Conservation (phyloP, 192 early-diverging fungal species). For the Glomus cerebriforme region DNA sequence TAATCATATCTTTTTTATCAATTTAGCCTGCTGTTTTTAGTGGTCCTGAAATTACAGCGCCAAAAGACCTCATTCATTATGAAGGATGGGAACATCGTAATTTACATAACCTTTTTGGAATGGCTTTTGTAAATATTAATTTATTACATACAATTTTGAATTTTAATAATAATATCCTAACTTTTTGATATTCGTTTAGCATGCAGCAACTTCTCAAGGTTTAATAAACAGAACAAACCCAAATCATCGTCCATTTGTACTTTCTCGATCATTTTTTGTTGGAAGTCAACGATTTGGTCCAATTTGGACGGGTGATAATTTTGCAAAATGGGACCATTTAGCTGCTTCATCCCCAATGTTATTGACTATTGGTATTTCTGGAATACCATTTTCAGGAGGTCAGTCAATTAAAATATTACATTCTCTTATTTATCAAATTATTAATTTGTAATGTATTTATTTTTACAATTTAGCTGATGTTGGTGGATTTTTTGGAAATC, state of each 20-base stretch:
- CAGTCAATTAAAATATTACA: neutral
- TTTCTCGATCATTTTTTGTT: slow-evolving; percentile 95
- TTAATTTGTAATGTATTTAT: neutral
- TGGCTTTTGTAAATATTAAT: slow-evolving; percentile 63
- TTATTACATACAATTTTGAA: neutral
- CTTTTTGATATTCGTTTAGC: slow-evolving; percentile 45
- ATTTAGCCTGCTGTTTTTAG: slow-evolving; percentile 85
- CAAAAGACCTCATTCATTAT: slow-evolving; percentile 88
- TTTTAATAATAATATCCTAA: neutral
- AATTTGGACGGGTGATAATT: slow-evolving; percentile 98
- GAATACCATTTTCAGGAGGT: slow-evolving; percentile 83
- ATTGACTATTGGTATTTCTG: slow-evolving; percentile 81
- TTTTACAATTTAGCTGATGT: slow-evolving; percentile 70
- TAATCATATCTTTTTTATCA: slow-evolving; percentile 32
- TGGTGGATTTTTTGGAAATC: slow-evolving; percentile 97
- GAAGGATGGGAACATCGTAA: slow-evolving; percentile 91
- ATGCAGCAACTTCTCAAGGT: slow-evolving; percentile 85
- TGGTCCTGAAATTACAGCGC: slow-evolving; percentile 97
- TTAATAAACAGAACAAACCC: slow-evolving; percentile 61
- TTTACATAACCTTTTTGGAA: slow-evolving; percentile 93
- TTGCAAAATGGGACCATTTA: slow-evolving; percentile 87
- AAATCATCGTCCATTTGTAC: slow-evolving; percentile 83
- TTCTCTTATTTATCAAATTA: neutral
- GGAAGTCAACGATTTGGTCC: slow-evolving; percentile 95
- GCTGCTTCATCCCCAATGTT: slow-evolving; percentile 85